Evolutionary conservation across 768 basidiomycete genomes (phyloP).

Genomic region (Naganishia vaughanmartiniae): DNA sequence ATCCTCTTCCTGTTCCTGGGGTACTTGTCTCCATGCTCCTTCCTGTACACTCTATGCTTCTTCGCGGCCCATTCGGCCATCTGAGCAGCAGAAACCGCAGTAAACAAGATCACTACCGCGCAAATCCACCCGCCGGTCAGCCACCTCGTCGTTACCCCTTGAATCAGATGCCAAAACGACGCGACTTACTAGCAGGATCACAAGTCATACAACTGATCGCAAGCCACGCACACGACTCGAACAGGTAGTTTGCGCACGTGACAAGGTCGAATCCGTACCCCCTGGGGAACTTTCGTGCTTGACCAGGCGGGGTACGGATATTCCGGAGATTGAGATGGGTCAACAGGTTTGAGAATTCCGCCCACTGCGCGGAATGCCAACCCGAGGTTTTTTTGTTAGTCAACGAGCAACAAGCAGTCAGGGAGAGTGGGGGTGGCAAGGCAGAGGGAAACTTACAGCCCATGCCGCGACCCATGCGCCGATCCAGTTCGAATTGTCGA

Average conservation of each 20-base stretch:
- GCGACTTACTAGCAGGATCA: constrained; percentile 50
- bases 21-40: constrained; percentile 86
- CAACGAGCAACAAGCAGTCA: neutral
- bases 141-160: neutral
- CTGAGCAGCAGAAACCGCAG: constrained; percentile 61
- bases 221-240: constrained; percentile 76
- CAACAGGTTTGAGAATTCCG: constrained; percentile 77
- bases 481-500: constrained; percentile 68
- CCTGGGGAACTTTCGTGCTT: constrained; percentile 76
- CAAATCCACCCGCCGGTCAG: neutral
- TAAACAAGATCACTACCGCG: constrained; percentile 58
- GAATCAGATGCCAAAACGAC: neutral
- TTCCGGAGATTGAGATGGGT: constrained; percentile 78
- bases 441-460: constrained; percentile 61
- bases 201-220: constrained; percentile 72
- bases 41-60: constrained; percentile 85
- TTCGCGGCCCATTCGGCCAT: constrained; percentile 87
- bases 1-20: constrained; percentile 71
- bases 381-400: neutral
- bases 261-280: constrained; percentile 88
- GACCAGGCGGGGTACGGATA: constrained; percentile 72
- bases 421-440: neutral
- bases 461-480: constrained; percentile 66
- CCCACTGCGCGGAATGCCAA: constrained; percentile 61
- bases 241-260: constrained; percentile 91